Base-by-base conservation (phyloP, 257 asterid species). In the Penstemon newberryi region DNA sequence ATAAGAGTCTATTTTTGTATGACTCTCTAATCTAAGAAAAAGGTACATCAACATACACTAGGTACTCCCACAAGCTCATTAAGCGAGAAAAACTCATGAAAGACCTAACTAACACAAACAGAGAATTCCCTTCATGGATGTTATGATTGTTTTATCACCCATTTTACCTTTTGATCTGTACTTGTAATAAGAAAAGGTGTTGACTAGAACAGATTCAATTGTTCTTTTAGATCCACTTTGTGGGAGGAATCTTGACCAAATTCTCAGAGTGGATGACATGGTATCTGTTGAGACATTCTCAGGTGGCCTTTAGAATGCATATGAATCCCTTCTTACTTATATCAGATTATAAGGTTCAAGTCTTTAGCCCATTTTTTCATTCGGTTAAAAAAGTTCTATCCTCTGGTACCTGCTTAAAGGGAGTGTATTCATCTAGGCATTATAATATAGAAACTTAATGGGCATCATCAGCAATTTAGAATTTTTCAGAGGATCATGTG, bases 271-370 rank as follows among this genome's bases (percentile, higher is more conserved):
- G 12, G 55, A 12, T 5, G 7, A 7, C 3, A 33, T 18, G 42
- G 19, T 12, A 65, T 65, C 60, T 49, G 13, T 50, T 4, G n/a
- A 37, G 5, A 49, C 70, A 65, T 38, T 47, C 70, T 49, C 39
- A 36, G 13, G 33, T 51, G 70, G 39, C 49, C 10, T 7, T 47
- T n/a, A 51, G 13, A 7, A 38, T 36, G 41, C 44, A 18, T 56
- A 37, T 39, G 60, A 49, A 39, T 25, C 50, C 36, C 33, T 63
- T 63, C 39, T 19, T 36, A 47, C 39, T 54, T 50, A 9, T 63
- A 7, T 11, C 8, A 12, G 13, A 12, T 38, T 59, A 19, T 19
- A 18, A 54, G 52, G 33, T 39, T 11, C 8, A 11, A 3, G 25
- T 38, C 11, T 36, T 15, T 9, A 57, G 5, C 11, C 43, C 63